These are phyloP conservation scores for Colletotrichum endophyticum DNA, from an alignment of 2,329 filamentous ascomycete genomes.

Conservation along the genomic window DNA sequence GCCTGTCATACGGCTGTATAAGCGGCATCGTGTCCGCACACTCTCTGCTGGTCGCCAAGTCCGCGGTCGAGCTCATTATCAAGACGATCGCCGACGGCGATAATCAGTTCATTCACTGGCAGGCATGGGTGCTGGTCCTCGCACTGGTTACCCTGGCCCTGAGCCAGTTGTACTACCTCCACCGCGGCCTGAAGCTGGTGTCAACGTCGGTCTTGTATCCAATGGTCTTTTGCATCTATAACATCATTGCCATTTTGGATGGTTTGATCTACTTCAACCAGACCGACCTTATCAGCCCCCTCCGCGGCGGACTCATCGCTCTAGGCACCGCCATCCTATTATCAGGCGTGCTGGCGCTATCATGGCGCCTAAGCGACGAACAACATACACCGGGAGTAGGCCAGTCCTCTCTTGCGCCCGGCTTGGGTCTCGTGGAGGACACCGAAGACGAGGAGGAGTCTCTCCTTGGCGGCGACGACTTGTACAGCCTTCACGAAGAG, in stretches of 20 bases:
- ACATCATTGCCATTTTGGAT: slow-evolving; percentile 97
- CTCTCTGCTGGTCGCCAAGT: slow-evolving; percentile 91
- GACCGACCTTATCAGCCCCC: slow-evolving; percentile 74
- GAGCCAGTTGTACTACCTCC: slow-evolving; percentile 92
- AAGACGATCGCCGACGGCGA: slow-evolving; percentile 81
- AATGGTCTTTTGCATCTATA: slow-evolving; percentile 98
- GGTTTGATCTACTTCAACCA: slow-evolving; percentile 97
- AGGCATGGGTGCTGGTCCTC: slow-evolving; percentile 90
- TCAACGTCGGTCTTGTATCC: slow-evolving; percentile 96
- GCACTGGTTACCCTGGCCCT: slow-evolving; percentile 82
- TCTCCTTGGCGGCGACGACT: slow-evolving; percentile 52
- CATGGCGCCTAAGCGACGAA: slow-evolving; percentile 88
- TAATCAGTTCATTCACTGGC: slow-evolving; percentile 95
- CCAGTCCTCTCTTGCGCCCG: slow-evolving; percentile 78
- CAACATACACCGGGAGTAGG: slow-evolving; percentile 65
- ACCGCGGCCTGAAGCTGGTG: slow-evolving; percentile 90
- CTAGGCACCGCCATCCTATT: slow-evolving; percentile 87
- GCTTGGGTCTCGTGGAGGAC: slow-evolving; percentile 80
- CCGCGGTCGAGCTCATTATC: slow-evolving; percentile 92
- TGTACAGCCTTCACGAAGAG: slow-evolving; percentile 47
- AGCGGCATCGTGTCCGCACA: slow-evolving; percentile 95
- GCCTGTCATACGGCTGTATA: slow-evolving; percentile 86
- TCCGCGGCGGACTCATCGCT: slow-evolving; percentile 82
- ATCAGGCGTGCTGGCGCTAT: slow-evolving; percentile 86
- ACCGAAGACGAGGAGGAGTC: slow-evolving; percentile 66